Conservation (phyloP, 2,329 filamentous ascomycete genomes). For the Dothistroma pini region DNA sequence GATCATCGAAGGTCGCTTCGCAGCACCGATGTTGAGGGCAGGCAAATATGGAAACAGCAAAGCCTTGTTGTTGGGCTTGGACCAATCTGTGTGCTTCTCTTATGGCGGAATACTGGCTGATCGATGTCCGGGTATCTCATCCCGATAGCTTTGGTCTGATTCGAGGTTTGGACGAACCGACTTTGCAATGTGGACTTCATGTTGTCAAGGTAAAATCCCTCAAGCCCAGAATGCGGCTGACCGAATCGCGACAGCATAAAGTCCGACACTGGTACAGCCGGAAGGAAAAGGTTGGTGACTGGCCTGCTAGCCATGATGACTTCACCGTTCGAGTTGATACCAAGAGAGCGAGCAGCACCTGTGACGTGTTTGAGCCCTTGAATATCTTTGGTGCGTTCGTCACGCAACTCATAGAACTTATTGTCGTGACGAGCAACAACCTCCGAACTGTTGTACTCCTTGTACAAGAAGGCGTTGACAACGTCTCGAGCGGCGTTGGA, state of each 20-base stretch:
- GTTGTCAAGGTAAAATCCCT: background rate
- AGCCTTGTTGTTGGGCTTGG: background rate
- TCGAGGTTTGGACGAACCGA: conserved; percentile 2
- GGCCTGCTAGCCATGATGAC: background rate
- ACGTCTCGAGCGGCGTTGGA: background rate
- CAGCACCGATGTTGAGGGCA: conserved; percentile 9
- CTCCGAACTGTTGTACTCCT: conserved; percentile 3
- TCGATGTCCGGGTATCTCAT: background rate
- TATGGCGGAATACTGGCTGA: background rate
- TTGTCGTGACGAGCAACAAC: conserved; percentile 8
- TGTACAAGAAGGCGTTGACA: conserved; percentile 7
- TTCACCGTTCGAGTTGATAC: background rate
- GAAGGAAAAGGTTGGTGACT: conserved; percentile 10
- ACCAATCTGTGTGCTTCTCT: conserved; percentile 5
- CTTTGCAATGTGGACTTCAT: conserved; percentile 4
- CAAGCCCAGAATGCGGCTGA: background rate
- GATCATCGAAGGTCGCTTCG: background rate
- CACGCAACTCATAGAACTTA: conserved; percentile 9
- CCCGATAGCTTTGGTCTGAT: background rate
- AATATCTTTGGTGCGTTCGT: background rate
- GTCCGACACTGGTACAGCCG: conserved; percentile 8
- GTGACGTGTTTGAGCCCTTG: conserved; percentile 3
- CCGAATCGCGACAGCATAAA: conserved; percentile 6
- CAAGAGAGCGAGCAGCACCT: conserved; percentile 3
- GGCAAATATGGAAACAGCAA: conserved; percentile 2